A percentile compares a stretch with the other conserved stretches of the same genome.
Conservation (phyloP, 768 basidiomycete species). For the Cystoderma amianthinum region DNA sequence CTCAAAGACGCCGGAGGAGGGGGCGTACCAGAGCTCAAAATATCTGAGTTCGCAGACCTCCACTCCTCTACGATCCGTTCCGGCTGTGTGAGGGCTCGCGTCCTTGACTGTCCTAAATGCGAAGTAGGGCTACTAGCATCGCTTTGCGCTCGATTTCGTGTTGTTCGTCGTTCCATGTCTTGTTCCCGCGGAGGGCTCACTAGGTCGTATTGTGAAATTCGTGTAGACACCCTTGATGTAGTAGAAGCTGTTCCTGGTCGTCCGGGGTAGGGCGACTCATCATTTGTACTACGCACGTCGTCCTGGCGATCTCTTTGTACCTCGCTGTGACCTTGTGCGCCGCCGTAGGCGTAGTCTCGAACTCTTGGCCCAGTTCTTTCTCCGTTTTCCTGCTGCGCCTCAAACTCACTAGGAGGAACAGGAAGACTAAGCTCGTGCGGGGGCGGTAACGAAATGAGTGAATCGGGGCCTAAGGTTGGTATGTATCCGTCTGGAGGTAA, state of each 20-base stretch:
- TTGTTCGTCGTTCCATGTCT: conserved; percentile 3
- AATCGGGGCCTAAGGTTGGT: conserved; percentile 31
- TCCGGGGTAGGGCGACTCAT: conserved; percentile 2
- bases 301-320: conserved; percentile 2
- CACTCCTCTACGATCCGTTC: conserved; percentile 24
- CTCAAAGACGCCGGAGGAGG: neutral
- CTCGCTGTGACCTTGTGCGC: neutral
- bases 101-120: neutral
- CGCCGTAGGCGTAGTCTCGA: conserved; percentile 3
- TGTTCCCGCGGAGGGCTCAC: conserved; percentile 20
- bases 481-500: conserved; percentile 45
- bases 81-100: conserved; percentile 9
- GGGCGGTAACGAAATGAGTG: conserved; percentile 37
- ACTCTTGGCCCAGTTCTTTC: conserved; percentile 4
- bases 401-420: conserved; percentile 5
- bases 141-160: neutral
- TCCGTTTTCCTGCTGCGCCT: neutral
- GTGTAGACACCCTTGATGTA: conserved; percentile 24
- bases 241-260: conserved; percentile 12
- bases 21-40: conserved; percentile 6
- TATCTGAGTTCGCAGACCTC: conserved; percentile 19
- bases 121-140: neutral
- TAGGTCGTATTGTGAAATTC: conserved; percentile 28
- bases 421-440: conserved; percentile 38
- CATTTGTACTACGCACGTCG: conserved; percentile 1